These are phyloP conservation scores for Arthrinium puccinioides DNA, from an alignment of 2,329 filamentous ascomycete species.

Conservation along the genomic window DNA sequence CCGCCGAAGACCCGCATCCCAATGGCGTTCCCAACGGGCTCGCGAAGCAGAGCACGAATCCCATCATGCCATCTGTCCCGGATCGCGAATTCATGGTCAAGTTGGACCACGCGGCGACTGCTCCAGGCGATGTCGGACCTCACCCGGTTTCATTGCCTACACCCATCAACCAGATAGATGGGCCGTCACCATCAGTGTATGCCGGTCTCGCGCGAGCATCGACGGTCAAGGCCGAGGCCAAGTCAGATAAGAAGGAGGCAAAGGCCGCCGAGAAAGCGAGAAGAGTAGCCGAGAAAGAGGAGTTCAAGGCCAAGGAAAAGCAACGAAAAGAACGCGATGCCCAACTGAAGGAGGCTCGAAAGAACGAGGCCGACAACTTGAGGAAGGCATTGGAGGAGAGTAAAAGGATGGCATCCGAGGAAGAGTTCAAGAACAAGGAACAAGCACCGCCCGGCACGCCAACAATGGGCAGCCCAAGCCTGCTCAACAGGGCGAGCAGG, in stretches of 20 bases:
- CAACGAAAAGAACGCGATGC: slow-evolving; percentile 28
- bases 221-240: slow-evolving; percentile 33
- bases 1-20: slow-evolving; percentile 37
- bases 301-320: slow-evolving; percentile 36
- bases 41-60: slow-evolving; percentile 43
- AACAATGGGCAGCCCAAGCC: slow-evolving; percentile 21
- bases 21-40: slow-evolving; percentile 35
- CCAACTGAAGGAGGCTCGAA: slow-evolving; percentile 28
- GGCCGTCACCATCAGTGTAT: slow-evolving; percentile 10
- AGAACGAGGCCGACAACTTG: slow-evolving; percentile 44
- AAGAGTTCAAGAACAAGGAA: slow-evolving; percentile 47
- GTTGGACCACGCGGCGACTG: slow-evolving; percentile 61
- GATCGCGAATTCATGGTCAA: slow-evolving; percentile 47
- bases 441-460: slow-evolving; percentile 32
- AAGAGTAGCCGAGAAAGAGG: slow-evolving; percentile 38
- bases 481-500: slow-evolving; percentile 60
- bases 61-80: slow-evolving; percentile 24
- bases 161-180: slow-evolving; percentile 20
- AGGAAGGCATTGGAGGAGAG: slow-evolving; percentile 52
- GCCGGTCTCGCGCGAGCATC: slow-evolving; percentile 12
- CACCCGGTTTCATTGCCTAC: slow-evolving; percentile 17
- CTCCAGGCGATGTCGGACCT: slow-evolving; percentile 32
- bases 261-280: slow-evolving; percentile 44
- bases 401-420: slow-evolving; percentile 43
- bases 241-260: slow-evolving; percentile 64